Percentiles rank a stretch among this genome's conserved stretches.
phyloP scores from a whole-genome alignment of 768 basidiomycete species.

The Lactifluus rugatus region DNA sequence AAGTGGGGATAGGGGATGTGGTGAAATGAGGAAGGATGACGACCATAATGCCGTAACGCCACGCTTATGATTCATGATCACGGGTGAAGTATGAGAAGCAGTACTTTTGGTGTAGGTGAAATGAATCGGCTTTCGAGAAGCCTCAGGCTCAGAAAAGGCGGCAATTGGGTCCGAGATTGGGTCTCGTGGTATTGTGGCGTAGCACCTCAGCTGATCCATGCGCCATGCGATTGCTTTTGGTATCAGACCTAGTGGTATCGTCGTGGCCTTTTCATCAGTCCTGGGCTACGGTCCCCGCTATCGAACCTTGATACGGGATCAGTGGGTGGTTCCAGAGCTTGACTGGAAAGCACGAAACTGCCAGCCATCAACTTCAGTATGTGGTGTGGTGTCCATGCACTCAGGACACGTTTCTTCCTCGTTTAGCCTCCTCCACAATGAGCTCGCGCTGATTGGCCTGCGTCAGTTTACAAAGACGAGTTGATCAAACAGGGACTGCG shows the following conservation, averaged over 20 bases:
- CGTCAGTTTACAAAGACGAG: not conserved
- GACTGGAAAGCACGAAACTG: not conserved
- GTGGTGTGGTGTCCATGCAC: not conserved
- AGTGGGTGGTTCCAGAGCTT: not conserved
- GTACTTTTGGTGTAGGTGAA: not conserved
- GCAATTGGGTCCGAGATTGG: not conserved
- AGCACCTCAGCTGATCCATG: not conserved
- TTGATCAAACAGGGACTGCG: not conserved
- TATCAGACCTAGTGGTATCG: not conserved
- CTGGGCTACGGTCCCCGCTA: not conserved
- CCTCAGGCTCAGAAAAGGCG: no score
- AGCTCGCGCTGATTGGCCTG: not conserved
- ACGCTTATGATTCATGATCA: not conserved
- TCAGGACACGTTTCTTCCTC: not conserved
- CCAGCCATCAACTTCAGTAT: not conserved
- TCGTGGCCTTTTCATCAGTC: not conserved
- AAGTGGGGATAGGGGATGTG: not conserved
- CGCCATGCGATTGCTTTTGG: not conserved
- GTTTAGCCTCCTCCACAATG: not conserved
- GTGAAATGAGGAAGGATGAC: not conserved
- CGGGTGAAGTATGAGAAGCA: not conserved
- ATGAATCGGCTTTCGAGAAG: conserved; percentile 1
- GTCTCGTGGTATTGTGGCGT: not conserved
- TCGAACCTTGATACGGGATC: not conserved
- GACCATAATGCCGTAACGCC: not conserved